phyloP scores from a whole-genome alignment of 352 stramenopile genomes.

The Vaucheria bursata region DNA sequence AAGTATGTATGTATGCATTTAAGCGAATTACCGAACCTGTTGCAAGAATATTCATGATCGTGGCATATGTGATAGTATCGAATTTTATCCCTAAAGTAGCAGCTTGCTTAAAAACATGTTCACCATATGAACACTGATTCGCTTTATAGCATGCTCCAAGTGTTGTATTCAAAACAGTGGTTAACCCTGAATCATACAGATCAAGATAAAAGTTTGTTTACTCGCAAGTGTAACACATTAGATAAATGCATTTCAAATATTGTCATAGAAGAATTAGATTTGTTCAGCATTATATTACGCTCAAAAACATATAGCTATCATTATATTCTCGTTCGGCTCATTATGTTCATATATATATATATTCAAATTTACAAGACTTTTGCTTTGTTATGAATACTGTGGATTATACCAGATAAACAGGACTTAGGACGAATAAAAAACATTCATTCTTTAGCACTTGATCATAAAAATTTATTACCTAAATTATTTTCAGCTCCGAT shows the following conservation, averaged over 20 bases:
- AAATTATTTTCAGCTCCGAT: neutral
- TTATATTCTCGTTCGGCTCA: neutral
- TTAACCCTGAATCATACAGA: constrained; percentile 10
- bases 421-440: neutral
- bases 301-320: neutral
- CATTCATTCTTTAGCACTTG: no score
- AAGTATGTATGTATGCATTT: neutral
- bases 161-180: constrained; percentile 25
- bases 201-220: neutral
- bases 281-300: neutral
- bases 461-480: no score
- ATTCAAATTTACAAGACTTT: neutral
- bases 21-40: neutral
- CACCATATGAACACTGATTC: constrained; percentile 18
- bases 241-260: neutral
- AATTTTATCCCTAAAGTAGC: constrained; percentile 3
- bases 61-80: constrained; percentile 34
- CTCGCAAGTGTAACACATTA: neutral
- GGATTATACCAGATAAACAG: neutral
- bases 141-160: constrained; percentile 32
- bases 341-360: neutral
- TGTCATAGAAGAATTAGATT: neutral
- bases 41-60: constrained; percentile 23
- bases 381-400: neutral
- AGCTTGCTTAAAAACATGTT: constrained; percentile 5